Evolutionary conservation across 768 basidiomycete genomes (phyloP).

Genomic region (Leccinum fibrillosum): DNA sequence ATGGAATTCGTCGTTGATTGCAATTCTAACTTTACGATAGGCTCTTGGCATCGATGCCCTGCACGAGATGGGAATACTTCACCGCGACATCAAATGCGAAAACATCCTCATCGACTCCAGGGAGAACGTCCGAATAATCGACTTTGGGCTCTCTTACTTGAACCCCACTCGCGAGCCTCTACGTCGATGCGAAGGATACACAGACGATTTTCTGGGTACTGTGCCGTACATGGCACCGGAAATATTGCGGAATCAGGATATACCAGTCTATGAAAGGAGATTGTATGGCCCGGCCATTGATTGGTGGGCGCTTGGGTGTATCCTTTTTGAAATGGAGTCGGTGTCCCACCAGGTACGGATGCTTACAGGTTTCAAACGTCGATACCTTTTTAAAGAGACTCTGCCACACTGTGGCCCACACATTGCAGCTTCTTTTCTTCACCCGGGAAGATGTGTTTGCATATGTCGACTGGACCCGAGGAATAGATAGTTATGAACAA

Average conservation of each 20-base stretch:
- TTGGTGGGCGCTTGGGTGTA: slow-evolving; percentile 43
- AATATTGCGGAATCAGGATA: slow-evolving; percentile 28
- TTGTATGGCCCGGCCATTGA: slow-evolving; percentile 35
- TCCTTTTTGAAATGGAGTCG: slow-evolving; percentile 37
- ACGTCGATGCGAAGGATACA: slow-evolving; percentile 10
- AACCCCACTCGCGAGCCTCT: slow-evolving; percentile 10
- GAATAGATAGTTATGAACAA: background rate
- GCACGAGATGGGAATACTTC: slow-evolving; percentile 60
- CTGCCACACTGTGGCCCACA: background rate
- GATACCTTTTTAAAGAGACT: background rate
- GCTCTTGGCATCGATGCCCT: slow-evolving; percentile 41
- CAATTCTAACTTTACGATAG: slow-evolving; percentile 20
- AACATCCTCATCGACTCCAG: slow-evolving; percentile 57
- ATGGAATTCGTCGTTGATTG: background rate
- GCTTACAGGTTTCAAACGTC: background rate
- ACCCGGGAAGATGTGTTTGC: slow-evolving; percentile 19
- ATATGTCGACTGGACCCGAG: slow-evolving; percentile 20
- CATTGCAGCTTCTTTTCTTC: slow-evolving; percentile 32
- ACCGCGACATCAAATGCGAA: slow-evolving; percentile 68
- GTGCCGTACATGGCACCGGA: slow-evolving; percentile 41
- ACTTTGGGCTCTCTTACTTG: slow-evolving; percentile 38
- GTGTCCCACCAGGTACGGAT: slow-evolving; percentile 22
- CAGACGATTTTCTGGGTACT: slow-evolving; percentile 33
- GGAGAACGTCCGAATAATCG: slow-evolving; percentile 40
- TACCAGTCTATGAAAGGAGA: slow-evolving; percentile 1